Percentiles rank a stretch among this genome's conserved stretches.
These are phyloP conservation scores for Comarum palustre DNA, from an alignment of 306 rosid genomes.

Conservation along the genomic window DNA sequence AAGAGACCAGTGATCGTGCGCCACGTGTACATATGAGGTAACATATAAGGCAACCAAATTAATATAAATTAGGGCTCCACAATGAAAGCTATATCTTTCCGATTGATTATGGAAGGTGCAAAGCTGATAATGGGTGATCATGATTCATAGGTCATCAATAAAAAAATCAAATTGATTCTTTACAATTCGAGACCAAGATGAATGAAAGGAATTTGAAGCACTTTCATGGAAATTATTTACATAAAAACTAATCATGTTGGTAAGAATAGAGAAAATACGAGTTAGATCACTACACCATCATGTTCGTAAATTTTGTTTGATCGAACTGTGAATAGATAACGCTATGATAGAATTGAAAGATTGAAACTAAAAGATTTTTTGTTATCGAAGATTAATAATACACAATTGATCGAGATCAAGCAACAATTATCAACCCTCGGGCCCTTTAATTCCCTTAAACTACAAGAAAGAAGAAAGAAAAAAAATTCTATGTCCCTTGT, in stretches of 20 bases:
- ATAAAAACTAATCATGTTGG: neutral
- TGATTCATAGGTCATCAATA: neutral
- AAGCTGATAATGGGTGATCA: neutral
- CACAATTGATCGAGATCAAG: slow-evolving; percentile 6
- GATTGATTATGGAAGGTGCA: slow-evolving; percentile 17
- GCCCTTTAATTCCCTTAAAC: neutral
- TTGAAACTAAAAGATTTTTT: slow-evolving; percentile 4
- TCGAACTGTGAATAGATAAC: neutral
- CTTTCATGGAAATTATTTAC: neutral
- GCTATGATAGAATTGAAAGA: neutral
- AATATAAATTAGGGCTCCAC: slow-evolving; percentile 8
- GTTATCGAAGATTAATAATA: slow-evolving; percentile 5
- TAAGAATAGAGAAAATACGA: neutral
- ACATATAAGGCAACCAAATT: neutral
- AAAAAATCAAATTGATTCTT: neutral
- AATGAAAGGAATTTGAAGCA: neutral
- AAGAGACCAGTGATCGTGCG: neutral
- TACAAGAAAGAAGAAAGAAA: neutral
- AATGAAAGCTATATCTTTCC: neutral
- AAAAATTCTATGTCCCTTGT: neutral
- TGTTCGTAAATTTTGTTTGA: neutral
- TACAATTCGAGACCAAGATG: neutral
- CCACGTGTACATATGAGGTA: slow-evolving; percentile 8
- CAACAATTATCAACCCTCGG: slow-evolving; percentile 9
- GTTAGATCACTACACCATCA: neutral